Conservation (phyloP, 768 basidiomycete species). For the Rhizopogon salebrosus region DNA sequence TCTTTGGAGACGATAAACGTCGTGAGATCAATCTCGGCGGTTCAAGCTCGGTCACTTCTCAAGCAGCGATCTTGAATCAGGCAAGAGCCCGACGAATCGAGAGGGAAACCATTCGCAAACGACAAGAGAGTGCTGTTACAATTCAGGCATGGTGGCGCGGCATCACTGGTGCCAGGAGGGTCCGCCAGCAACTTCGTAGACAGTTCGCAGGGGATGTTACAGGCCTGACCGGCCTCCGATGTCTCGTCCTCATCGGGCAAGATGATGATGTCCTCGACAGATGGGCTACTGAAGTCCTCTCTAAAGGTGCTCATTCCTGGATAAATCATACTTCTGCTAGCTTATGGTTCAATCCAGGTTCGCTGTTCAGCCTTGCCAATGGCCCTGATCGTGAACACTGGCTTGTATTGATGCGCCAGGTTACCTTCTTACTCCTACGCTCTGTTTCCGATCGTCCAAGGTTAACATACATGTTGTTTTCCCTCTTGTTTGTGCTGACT, state of each 20-base stretch:
- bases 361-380: conserved; percentile 34
- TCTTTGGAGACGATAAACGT: conserved; percentile 49
- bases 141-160: conserved; percentile 75
- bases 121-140: conserved; percentile 51
- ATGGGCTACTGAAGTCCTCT: conserved; percentile 24
- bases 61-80: conserved; percentile 53
- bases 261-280: conserved; percentile 25
- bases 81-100: conserved; percentile 59
- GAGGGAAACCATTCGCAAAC: conserved; percentile 48
- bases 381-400: conserved; percentile 44
- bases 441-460: conserved; percentile 44
- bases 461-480: conserved; percentile 33
- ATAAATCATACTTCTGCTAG: background rate
- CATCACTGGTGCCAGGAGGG: conserved; percentile 31
- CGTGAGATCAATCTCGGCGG: conserved; percentile 79
- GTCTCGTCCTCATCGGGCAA: conserved; percentile 56
- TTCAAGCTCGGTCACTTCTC: conserved; percentile 42
- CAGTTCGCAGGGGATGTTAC: conserved; percentile 49
- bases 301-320: background rate
- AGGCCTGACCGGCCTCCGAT: conserved; percentile 54
- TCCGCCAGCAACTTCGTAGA: conserved; percentile 40
- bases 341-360: conserved; percentile 23
- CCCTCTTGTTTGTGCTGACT: background rate
- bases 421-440: conserved; percentile 43
- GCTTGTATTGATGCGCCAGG: conserved; percentile 54